Evolutionary conservation across 1,139 yeast genomes (phyloP).

Genomic region (Scheffersomyces lignicola): DNA sequence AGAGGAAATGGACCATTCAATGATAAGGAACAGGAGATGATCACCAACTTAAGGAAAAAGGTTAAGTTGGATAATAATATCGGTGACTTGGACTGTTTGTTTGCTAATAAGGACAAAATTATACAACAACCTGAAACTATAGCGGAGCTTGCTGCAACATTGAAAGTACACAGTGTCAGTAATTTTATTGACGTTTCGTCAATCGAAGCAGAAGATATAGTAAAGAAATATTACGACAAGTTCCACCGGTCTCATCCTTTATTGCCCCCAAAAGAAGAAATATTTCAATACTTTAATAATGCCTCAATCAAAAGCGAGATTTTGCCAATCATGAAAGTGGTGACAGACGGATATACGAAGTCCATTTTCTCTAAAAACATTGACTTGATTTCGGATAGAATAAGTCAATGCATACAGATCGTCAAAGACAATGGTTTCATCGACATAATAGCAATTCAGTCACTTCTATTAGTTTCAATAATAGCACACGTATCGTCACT

Average conservation of each 20-base stretch:
- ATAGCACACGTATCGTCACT: conserved; percentile 48
- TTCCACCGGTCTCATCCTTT: conserved; percentile 48
- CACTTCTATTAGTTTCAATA: conserved; percentile 35
- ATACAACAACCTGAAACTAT: conserved; percentile 10
- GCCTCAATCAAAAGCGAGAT: conserved; percentile 37
- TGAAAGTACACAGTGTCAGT: conserved; percentile 8
- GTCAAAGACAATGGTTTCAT: conserved; percentile 20
- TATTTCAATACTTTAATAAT: conserved; percentile 26
- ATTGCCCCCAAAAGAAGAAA: conserved; percentile 35
- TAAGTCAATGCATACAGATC: conserved; percentile 32
- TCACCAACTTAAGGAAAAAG: conserved; percentile 12
- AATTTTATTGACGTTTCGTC: conserved; percentile 10
- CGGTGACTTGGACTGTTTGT: conserved; percentile 14
- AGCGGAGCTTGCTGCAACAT: not conserved
- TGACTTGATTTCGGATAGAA: conserved; percentile 30
- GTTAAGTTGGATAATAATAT: conserved; percentile 13
- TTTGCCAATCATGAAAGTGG: conserved; percentile 43
- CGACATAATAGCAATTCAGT: conserved; percentile 45
- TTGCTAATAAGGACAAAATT: conserved; percentile 10
- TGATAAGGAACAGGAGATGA: conserved; percentile 10
- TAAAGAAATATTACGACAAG: conserved; percentile 34
- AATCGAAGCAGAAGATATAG: conserved; percentile 18
- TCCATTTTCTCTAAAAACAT: conserved; percentile 33
- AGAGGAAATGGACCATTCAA: conserved; percentile 8
- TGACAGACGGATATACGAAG: conserved; percentile 44